phyloP scores from a whole-genome alignment of 495 filamentous ascomycete species.

The Trypethelium eluteriae region DNA sequence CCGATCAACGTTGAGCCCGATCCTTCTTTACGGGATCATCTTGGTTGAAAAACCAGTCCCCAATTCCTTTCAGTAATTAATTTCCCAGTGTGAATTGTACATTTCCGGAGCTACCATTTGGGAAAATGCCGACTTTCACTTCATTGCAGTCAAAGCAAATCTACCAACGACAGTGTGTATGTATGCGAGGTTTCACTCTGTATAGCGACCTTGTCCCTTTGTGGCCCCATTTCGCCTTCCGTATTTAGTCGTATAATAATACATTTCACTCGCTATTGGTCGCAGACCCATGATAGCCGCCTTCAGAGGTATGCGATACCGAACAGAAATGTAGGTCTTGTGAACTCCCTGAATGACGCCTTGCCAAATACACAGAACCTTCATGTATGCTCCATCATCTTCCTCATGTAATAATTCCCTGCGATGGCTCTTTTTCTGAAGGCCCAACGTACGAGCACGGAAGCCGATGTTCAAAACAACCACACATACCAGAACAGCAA shows the following conservation, averaged over 20 bases:
- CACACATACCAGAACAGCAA: conserved; percentile 85
- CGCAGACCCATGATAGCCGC: not conserved
- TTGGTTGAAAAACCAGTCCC: not conserved
- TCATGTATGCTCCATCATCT: not conserved
- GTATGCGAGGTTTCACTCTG: not conserved
- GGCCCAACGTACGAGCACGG: too few species aligned
- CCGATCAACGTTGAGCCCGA: not conserved
- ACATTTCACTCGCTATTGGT: not conserved
- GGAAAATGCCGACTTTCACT: not conserved
- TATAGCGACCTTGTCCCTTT: not conserved
- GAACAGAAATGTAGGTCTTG: too few species aligned
- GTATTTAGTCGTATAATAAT: not conserved
- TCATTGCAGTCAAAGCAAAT: not conserved
- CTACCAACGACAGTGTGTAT: not conserved
- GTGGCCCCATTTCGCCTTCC: not conserved
- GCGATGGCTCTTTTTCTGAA: too few species aligned
- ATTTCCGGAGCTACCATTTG: conserved; percentile 2
- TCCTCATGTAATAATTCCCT: not conserved
- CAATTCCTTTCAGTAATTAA: not conserved
- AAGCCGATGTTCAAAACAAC: conserved; percentile 49
- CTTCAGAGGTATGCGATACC: too few species aligned
- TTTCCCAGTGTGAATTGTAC: not conserved
- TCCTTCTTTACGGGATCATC: not conserved
- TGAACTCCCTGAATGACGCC: not conserved
- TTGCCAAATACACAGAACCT: not conserved